Base-by-base conservation (phyloP, 306 rosid species). In the Pyrus communis region DNA sequence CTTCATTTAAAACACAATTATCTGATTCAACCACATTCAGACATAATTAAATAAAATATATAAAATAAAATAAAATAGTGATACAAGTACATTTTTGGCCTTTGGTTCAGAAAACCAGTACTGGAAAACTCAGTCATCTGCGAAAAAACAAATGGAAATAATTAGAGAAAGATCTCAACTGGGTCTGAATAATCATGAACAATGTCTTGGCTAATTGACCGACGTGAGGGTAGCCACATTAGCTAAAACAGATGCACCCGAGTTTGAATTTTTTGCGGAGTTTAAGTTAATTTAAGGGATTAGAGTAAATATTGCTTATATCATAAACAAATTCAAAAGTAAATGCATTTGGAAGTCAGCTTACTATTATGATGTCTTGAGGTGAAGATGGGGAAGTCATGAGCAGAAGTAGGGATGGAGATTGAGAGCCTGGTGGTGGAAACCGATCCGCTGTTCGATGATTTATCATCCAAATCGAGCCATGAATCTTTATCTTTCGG, bases 391-490 rank as follows among this genome's bases (percentile, higher is more conserved):
- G 93, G 83, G 60, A 92, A 89, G 71, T 92, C 92, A 69, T 85
- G 89, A 52, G 90, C 78, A 81, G 96, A 70, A 21, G 86, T 83
- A 55, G 98, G 98, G 33, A 88, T 91, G 75, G 99, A 91, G 65
- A 92, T 96, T 27, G 98, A 96, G 70, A 92, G 98, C 69, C 78
- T 91, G 60, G 96, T 96, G 58, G 93, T 88, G 77, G 99, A 85
- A 52, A 78, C 78, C 66, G 87, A 85, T 52, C 84, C 81, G 75
- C 75, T 71, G 73, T 81, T 83, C 15, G 91, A 92, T 4, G 97
- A 87, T 80, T 91, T 89, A 35, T 88, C 96, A 33, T 88, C 93
- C 80, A 91, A 87, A 79, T 95, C 97, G 54, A 92, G 91, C 97
- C 97, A 91, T 4, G 92, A 83, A 58, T 79, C 85, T 79, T 86